A percentile compares a stretch with the other conserved stretches of the same genome.
These are phyloP conservation scores for Cicer judaicum DNA, from an alignment of 306 rosid species.

Conservation along the genomic window DNA sequence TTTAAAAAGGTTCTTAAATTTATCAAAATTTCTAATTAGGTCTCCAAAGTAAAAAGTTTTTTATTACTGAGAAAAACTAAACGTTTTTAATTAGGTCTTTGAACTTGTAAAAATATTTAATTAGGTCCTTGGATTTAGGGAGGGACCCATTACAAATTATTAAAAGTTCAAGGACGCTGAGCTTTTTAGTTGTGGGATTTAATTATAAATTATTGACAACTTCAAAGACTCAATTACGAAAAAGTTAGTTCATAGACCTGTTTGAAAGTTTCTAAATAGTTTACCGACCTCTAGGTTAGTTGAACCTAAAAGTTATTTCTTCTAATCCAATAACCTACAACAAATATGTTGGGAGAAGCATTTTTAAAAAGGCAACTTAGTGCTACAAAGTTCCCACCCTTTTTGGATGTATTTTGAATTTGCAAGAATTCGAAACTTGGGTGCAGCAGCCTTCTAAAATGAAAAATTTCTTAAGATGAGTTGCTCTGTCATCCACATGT, in stretches of 20 bases:
- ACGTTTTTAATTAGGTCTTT: not conserved
- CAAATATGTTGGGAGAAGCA: slow-evolving; percentile 22
- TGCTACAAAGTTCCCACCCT: not conserved
- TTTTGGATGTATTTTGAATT: slow-evolving; percentile 5
- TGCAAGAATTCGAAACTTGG: not conserved
- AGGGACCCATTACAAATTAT: not conserved
- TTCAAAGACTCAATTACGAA: not conserved
- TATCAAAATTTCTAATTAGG: not conserved
- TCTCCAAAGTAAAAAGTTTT: not conserved
- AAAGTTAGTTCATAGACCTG: not conserved
- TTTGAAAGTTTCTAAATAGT: not conserved
- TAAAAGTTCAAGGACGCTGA: not conserved
- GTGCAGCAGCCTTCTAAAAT: not conserved
- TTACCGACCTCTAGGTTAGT: not conserved
- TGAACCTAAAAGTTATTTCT: not conserved
- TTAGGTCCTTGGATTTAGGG: not conserved
- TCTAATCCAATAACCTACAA: slow-evolving; percentile 17
- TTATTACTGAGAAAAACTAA: too few species aligned
- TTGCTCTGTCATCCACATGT: slow-evolving; percentile 6
- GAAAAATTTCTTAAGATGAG: not conserved
- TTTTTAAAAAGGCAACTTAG: slow-evolving; percentile 18
- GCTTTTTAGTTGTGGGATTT: not conserved
- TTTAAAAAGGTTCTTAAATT: not conserved
- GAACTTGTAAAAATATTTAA: not conserved
- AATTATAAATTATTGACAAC: not conserved